phyloP scores from a whole-genome alignment of 768 basidiomycete genomes.

The Serendipita vermifera region DNA sequence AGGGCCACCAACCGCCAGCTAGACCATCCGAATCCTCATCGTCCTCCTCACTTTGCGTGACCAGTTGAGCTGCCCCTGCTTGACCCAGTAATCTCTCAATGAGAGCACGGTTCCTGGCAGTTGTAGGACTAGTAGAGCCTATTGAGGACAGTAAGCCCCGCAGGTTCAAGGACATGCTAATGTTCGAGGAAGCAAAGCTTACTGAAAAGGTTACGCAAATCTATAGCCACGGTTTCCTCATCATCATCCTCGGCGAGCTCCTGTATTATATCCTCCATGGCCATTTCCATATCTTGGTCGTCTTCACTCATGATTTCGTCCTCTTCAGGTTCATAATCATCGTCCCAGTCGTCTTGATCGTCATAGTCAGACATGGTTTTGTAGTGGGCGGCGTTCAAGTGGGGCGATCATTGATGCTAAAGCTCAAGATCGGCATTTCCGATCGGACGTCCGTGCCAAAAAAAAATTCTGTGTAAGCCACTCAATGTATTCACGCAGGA shows the following conservation, averaged over 20 bases:
- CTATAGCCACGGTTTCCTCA: background rate
- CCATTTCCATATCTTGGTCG: slow-evolving; percentile 21
- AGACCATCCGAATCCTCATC: background rate
- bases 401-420: background rate
- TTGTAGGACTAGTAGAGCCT: background rate
- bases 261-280: slow-evolving; percentile 3
- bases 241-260: slow-evolving; percentile 3
- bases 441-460: background rate
- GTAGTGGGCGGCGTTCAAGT: background rate
- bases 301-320: slow-evolving; percentile 20
- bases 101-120: background rate
- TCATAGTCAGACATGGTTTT: background rate
- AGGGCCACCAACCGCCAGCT: background rate
- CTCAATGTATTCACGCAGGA: slow-evolving; percentile 3
- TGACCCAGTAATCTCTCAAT: background rate
- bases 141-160: background rate
- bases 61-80: background rate
- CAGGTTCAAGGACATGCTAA: slow-evolving; percentile 1
- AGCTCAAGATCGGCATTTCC: background rate
- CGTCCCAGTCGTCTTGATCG: slow-evolving; percentile 7
- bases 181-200: background rate
- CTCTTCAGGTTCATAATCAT: slow-evolving; percentile 15
- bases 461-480: too few species aligned
- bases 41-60: slow-evolving; percentile 10
- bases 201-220: slow-evolving; percentile 1